A percentile compares a stretch with the other conserved stretches of the same genome.
Conservation (phyloP, 2,329 filamentous ascomycete species). For the Penicillium sp. region DNA sequence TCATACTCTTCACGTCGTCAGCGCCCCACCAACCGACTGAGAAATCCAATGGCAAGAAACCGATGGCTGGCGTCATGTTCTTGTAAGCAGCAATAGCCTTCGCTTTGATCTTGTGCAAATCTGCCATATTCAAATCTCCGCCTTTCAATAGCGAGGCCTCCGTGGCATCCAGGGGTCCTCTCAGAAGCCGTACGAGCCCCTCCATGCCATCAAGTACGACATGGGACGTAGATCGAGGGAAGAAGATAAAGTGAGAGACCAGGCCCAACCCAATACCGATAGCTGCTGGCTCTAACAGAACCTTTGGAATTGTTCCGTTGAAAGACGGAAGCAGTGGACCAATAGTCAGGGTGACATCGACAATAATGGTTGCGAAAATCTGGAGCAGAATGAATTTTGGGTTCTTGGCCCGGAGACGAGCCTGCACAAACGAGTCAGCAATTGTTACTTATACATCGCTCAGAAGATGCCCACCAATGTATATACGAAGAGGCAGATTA, state of each 20-base stretch:
- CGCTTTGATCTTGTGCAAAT: constrained; percentile 32
- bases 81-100: constrained; percentile 39
- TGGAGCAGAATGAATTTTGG: constrained; percentile 47
- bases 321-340: constrained; percentile 45
- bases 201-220: constrained; percentile 39
- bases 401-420: constrained; percentile 46
- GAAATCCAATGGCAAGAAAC: constrained; percentile 48
- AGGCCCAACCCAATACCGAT: constrained; percentile 47
- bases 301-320: constrained; percentile 37
- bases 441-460: neutral
- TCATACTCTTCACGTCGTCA: constrained; percentile 42
- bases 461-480: constrained; percentile 25
- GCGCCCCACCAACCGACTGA: constrained; percentile 47
- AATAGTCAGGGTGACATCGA: constrained; percentile 46
- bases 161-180: constrained; percentile 33
- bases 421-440: constrained; percentile 19
- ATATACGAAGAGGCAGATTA: constrained; percentile 48
- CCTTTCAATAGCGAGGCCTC: constrained; percentile 16
- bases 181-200: constrained; percentile 28
- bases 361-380: constrained; percentile 49
- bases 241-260: constrained; percentile 46
- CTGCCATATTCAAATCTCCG: constrained; percentile 16
- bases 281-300: constrained; percentile 47
- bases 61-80: constrained; percentile 39
- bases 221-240: constrained; percentile 50